Evolutionary conservation across 73 alveolate species (phyloP).

Genomic region (Tetrahymena malaccensis): DNA sequence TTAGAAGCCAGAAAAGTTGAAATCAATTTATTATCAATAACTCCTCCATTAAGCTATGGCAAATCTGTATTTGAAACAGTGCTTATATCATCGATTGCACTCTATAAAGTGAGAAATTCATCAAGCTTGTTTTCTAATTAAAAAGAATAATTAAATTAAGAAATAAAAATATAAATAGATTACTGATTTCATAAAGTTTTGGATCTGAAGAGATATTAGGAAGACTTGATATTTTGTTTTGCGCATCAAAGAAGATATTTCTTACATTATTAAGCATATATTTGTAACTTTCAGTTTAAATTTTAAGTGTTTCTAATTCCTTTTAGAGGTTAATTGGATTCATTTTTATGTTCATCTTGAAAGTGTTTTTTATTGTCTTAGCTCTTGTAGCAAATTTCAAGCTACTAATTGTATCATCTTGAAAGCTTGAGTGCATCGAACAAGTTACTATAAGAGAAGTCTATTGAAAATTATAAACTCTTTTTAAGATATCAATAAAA

Average conservation of each 20-base stretch:
- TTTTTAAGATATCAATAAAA: background rate
- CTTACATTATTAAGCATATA: background rate
- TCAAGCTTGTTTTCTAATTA: background rate
- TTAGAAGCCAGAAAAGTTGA: background rate
- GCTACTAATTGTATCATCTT: slow-evolving; percentile 61
- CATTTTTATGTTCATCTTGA: slow-evolving; percentile 56
- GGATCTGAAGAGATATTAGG: background rate
- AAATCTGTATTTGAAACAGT: background rate
- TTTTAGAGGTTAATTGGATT: slow-evolving; percentile 55
- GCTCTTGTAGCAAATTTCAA: slow-evolving; percentile 65
- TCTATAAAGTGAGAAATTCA: background rate
- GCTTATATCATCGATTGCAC: background rate
- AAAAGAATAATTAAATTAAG: background rate
- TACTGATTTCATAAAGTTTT: background rate
- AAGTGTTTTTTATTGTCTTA: slow-evolving; percentile 54
- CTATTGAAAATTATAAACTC: background rate
- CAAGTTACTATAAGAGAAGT: slow-evolving; percentile 61
- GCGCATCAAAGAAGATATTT: background rate
- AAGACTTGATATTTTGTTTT: background rate
- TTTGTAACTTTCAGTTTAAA: slow-evolving; percentile 4
- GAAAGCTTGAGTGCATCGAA: slow-evolving; percentile 49
- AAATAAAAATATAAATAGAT: background rate
- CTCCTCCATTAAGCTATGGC: background rate
- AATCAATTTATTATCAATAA: background rate
- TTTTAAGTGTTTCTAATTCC: slow-evolving; percentile 44